Base-by-base conservation (phyloP, 2,329 filamentous ascomycete genomes). In the Paracoccidioides lutzii region DNA sequence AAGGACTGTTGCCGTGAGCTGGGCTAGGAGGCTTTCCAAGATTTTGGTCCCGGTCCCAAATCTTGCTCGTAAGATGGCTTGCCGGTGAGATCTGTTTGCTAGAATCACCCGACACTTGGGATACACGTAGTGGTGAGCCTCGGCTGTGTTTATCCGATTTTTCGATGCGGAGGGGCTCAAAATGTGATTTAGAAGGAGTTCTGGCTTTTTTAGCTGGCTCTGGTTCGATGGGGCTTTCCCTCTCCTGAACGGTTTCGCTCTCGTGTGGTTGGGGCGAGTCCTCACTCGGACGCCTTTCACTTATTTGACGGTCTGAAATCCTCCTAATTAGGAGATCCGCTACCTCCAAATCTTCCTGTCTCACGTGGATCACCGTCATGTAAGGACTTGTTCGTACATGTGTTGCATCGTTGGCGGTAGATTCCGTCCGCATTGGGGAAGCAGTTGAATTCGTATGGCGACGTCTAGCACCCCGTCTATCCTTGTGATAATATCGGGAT, bases 401-500 rank as follows among this genome's bases (percentile, higher is more conserved):
- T 38, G 35, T 37, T 38, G 38, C 12, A 45, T 42, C 38, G 45
- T 35, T 37, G 52, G 38, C 28, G 46, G 43, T 35, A 38, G 48
- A 30, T 37, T 42, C 33, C 50, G 15, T 15, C 35, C 15, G 30
- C 10, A 51, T n/a, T 12, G 45, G 30, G 15, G 48, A 30, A 44
- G 38, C 7, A 40, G 33, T 8, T 30, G 45, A 32, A n/a, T 51
- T 44, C n/a, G 42, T 37, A 37, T 38, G 43, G 14, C 45, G 40
- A 40, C 8, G 44, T 28, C 38, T 52, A 12, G 52, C 33, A n/a
- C 41, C 45, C 33, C 44, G 32, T 30, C 38, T 52, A 22, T 53
- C 38, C 35, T 42, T 58, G 40, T 28, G 55, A 49, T 57, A 59
- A 33, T 60, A 59, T n/a, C 57, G 56, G 8, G 59, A 59, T n/a